Conservation (phyloP, 176 grass and related monocot species). For the Zoysia pacifica region DNA sequence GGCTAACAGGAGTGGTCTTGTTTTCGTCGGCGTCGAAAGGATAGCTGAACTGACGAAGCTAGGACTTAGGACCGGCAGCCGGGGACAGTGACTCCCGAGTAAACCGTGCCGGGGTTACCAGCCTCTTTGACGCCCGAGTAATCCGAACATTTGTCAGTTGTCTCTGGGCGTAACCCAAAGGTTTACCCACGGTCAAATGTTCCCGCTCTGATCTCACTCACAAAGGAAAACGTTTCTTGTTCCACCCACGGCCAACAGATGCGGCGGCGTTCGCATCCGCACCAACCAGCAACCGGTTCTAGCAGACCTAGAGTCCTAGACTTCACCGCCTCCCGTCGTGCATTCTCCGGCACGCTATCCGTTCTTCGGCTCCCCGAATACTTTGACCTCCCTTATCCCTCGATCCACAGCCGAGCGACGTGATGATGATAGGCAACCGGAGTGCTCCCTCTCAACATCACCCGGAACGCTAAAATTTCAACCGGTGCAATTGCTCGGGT, state of each 20-base stretch:
- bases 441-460: slow-evolving; percentile 29
- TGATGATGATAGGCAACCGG: background rate
- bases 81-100: background rate
- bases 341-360: background rate
- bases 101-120: background rate
- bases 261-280: background rate
- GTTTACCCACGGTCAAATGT: background rate
- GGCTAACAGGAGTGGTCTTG: background rate
- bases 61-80: background rate
- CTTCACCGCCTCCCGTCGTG: background rate
- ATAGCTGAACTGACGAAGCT: background rate
- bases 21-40: slow-evolving; percentile 6
- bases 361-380: background rate
- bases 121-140: background rate
- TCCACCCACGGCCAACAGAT: background rate
- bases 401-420: background rate
- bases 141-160: background rate
- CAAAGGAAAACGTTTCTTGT: background rate
- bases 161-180: background rate
- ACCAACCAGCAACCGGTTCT: slow-evolving; percentile 2
- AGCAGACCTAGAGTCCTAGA: background rate
- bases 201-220: background rate
- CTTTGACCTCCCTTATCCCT: background rate
- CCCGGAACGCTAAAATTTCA: background rate
- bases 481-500: background rate